phyloP scores from a whole-genome alignment of 352 stramenopile species.

The Phytophthora aleatoria region DNA sequence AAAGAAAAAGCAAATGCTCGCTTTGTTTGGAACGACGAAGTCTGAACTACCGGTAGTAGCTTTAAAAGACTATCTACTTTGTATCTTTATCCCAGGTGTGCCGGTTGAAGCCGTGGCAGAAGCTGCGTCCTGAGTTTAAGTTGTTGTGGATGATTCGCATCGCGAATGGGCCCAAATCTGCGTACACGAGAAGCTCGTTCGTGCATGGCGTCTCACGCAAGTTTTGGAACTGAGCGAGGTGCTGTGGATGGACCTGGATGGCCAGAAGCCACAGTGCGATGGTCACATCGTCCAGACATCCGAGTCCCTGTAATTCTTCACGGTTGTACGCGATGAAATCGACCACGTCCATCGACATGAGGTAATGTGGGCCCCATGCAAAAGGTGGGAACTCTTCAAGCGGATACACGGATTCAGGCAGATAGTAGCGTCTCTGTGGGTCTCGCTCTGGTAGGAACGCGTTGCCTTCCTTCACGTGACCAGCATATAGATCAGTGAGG shows the following conservation, averaged over 20 bases:
- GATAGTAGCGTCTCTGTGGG: slow-evolving; percentile 41
- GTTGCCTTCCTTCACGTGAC: slow-evolving; percentile 29
- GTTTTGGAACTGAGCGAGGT: slow-evolving; percentile 50
- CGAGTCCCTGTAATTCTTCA: slow-evolving; percentile 41
- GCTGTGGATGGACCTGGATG: slow-evolving; percentile 56
- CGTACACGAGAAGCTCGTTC: slow-evolving; percentile 46
- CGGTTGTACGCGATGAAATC: slow-evolving; percentile 55
- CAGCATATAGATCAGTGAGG: slow-evolving; percentile 34
- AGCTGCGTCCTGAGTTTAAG: slow-evolving; percentile 14
- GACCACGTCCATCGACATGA: slow-evolving; percentile 59
- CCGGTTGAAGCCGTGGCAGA: slow-evolving; percentile 52
- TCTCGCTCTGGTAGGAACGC: slow-evolving; percentile 36
- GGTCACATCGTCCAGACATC: slow-evolving; percentile 64
- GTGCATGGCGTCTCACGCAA: slow-evolving; percentile 45
- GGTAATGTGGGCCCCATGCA: slow-evolving; percentile 57
- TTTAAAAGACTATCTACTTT: background rate
- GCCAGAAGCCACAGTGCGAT: slow-evolving; percentile 65
- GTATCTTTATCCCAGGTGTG: slow-evolving; percentile 40
- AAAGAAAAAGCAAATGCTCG: too few relatives aligned
- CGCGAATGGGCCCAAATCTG: slow-evolving; percentile 44
- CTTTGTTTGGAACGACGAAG: too few relatives aligned
- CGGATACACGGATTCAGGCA: slow-evolving; percentile 49
- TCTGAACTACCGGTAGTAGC: too few relatives aligned
- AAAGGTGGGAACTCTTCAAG: slow-evolving; percentile 54
- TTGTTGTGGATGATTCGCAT: slow-evolving; percentile 63